A percentile compares a stretch with the other conserved stretches of the same genome.
These are phyloP conservation scores for Dendrobium chrysotoxum DNA, from an alignment of 106 monocot genomes.

Conservation along the genomic window DNA sequence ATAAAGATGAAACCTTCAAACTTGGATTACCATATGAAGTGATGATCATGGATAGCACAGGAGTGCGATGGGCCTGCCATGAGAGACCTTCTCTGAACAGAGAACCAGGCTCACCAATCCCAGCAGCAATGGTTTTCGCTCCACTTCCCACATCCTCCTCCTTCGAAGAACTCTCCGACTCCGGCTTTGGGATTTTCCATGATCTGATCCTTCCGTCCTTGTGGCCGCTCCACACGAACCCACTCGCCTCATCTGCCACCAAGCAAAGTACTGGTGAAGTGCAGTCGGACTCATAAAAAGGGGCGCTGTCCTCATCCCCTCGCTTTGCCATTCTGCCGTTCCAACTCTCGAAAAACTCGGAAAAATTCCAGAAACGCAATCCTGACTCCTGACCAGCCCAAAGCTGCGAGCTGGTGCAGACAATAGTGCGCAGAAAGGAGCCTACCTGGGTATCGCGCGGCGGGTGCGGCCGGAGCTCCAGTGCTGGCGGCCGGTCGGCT, in stretches of 20 bases:
- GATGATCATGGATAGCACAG: conserved; percentile 28
- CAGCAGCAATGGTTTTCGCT: not conserved
- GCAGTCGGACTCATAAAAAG: conserved; percentile 11
- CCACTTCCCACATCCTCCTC: not conserved
- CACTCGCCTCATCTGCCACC: conserved; percentile 22
- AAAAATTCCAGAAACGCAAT: conserved; percentile 56
- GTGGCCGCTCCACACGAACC: conserved; percentile 35
- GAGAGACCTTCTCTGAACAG: conserved; percentile 24
- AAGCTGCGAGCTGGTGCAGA: conserved; percentile 29
- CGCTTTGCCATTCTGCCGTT: conserved; percentile 18
- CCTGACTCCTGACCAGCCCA: conserved; percentile 84
- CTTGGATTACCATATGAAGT: conserved; percentile 24
- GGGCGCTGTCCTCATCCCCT: conserved; percentile 69
- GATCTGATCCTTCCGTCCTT: conserved; percentile 39
- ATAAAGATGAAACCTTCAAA: not conserved
- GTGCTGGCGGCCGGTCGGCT: conserved; percentile 58
- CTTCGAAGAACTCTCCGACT: not conserved
- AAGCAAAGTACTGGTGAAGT: conserved; percentile 26
- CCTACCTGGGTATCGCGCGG: conserved; percentile 86
- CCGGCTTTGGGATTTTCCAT: conserved; percentile 18
- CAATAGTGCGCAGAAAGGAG: conserved; percentile 61
- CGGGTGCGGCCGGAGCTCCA: conserved; percentile 82
- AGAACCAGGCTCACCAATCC: conserved; percentile 8
- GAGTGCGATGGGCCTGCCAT: conserved; percentile 32
- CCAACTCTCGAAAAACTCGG: conserved; percentile 34